Conservation (phyloP, 179 eudicot genomes). For the Heliamphora ciliata region DNA sequence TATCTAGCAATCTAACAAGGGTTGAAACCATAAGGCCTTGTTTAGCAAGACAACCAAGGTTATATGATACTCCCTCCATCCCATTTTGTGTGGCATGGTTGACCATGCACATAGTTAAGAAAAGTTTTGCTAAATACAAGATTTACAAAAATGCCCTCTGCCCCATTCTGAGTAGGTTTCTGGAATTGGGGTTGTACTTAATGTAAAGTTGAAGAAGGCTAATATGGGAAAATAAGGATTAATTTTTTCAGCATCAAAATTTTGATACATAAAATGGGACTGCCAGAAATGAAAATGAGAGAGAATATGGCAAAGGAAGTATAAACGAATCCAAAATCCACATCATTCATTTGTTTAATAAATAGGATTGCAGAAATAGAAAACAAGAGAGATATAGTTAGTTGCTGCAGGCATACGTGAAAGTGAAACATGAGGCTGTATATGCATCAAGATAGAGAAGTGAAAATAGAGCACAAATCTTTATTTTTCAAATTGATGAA, state of each 20-base stretch:
- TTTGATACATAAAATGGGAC: not conserved
- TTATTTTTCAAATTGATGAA: too few relatives aligned
- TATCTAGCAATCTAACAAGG: not conserved
- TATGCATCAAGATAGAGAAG: too few relatives aligned
- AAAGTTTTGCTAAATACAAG: not conserved
- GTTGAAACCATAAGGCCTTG: conserved; percentile 1
- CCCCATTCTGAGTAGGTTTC: not conserved
- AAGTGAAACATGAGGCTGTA: too few relatives aligned
- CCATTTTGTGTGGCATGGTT: not conserved
- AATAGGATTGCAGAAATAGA: too few relatives aligned
- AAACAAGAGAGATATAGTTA: too few relatives aligned
- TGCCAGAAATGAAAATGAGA: not conserved
- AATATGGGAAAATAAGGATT: not conserved
- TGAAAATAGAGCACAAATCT: too few relatives aligned
- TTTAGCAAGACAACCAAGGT: not conserved
- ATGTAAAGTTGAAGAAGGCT: not conserved
- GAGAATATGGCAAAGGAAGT: not conserved
- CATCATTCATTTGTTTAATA: not conserved
- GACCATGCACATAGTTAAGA: not conserved
- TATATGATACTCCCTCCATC: not conserved
- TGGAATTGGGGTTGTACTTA: not conserved
- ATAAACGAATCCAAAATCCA: not conserved
- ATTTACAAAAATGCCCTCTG: not conserved
- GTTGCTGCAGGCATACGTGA: too few relatives aligned
- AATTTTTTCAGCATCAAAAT: not conserved